phyloP scores from a whole-genome alignment of 1,284 basidiomycete species.

The Rhodotorula sp. region DNA sequence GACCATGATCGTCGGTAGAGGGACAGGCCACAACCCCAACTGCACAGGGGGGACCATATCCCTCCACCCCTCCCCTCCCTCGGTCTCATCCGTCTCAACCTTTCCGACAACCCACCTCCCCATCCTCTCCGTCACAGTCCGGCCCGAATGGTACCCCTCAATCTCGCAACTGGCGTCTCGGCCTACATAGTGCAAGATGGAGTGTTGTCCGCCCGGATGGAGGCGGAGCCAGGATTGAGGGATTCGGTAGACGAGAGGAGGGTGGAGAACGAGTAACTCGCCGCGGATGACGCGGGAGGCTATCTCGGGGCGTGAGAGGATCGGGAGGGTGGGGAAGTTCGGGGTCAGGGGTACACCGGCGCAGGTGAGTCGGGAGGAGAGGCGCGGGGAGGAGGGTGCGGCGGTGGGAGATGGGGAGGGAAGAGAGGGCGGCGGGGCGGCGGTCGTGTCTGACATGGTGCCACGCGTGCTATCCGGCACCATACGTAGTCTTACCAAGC shows the following conservation, averaged over 20 bases:
- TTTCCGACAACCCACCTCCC: constrained; percentile 70
- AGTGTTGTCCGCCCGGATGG: constrained; percentile 87
- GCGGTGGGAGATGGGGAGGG: neutral
- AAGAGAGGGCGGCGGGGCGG: neutral
- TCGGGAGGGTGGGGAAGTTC: constrained; percentile 37
- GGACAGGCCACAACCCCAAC: constrained; percentile 58
- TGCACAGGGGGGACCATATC: constrained; percentile 86
- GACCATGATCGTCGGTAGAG: constrained; percentile 55
- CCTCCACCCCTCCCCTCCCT: constrained; percentile 58
- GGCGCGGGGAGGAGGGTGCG: constrained; percentile 17
- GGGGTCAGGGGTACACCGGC: constrained; percentile 22
- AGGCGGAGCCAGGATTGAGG: constrained; percentile 73
- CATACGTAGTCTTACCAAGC: too few relatives aligned
- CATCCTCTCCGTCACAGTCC: constrained; percentile 64
- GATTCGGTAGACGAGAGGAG: constrained; percentile 74
- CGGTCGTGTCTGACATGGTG: neutral
- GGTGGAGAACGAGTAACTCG: constrained; percentile 75
- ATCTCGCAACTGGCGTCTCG: constrained; percentile 94
- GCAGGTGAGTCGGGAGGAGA: constrained; percentile 21
- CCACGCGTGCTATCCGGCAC: too few relatives aligned
- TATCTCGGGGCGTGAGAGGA: constrained; percentile 61
- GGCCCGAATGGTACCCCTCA: constrained; percentile 79
- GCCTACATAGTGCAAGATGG: constrained; percentile 93
- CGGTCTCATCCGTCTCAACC: constrained; percentile 56
- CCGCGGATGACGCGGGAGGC: constrained; percentile 70